Percentiles rank a stretch among this genome's conserved stretches.
Evolutionary conservation across 2,329 filamentous ascomycete genomes (phyloP).

Genomic region (Fusarium praegraminearum): DNA sequence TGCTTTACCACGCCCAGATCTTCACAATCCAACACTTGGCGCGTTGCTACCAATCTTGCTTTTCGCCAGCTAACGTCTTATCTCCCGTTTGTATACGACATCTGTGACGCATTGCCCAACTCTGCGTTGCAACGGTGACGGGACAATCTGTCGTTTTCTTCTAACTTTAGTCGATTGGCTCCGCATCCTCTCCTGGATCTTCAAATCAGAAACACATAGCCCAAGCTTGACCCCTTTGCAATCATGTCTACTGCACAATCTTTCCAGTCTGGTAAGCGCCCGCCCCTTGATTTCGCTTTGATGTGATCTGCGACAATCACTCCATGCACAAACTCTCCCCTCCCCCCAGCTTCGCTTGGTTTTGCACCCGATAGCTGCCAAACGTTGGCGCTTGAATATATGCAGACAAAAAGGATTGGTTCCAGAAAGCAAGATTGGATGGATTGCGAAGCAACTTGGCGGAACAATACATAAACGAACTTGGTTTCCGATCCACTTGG

Average conservation of each 20-base stretch:
- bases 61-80: slow-evolving; percentile 16
- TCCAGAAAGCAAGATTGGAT: slow-evolving; percentile 31
- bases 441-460: slow-evolving; percentile 45
- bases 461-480: slow-evolving; percentile 40
- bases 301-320: slow-evolving; percentile 46
- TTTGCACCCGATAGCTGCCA: slow-evolving; percentile 35
- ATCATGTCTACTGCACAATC: slow-evolving; percentile 48
- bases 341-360: slow-evolving; percentile 38
- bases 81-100: slow-evolving; percentile 21
- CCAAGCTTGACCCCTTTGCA: slow-evolving; percentile 44
- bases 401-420: slow-evolving; percentile 39
- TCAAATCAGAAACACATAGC: slow-evolving; percentile 44
- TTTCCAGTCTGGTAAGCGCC: slow-evolving; percentile 48
- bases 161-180: slow-evolving; percentile 31
- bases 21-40: slow-evolving; percentile 32
- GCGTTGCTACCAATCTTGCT: slow-evolving; percentile 16
- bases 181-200: slow-evolving; percentile 42
- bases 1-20: slow-evolving; percentile 37
- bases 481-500: slow-evolving; percentile 46
- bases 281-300: slow-evolving; percentile 49
- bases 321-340: slow-evolving; percentile 35
- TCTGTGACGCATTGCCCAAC: slow-evolving; percentile 34
- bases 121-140: slow-evolving; percentile 34
- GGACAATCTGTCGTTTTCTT: slow-evolving; percentile 31
- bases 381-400: slow-evolving; percentile 43